Evolutionary conservation across 1,139 yeast genomes (phyloP).

Genomic region (Saccharomyces pastorianus): DNA sequence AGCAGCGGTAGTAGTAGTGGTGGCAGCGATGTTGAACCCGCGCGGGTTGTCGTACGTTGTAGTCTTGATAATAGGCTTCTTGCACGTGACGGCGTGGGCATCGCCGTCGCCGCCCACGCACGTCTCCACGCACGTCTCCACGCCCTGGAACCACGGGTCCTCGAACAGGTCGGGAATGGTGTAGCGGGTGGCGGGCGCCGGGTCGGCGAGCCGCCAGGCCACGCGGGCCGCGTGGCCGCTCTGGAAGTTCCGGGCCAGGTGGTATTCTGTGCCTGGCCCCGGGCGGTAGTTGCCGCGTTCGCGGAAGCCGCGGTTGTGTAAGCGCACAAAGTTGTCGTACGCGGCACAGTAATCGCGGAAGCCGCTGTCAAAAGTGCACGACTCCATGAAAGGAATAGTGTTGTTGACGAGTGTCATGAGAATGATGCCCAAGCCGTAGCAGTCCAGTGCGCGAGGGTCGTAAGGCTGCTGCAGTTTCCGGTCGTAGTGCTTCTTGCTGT

Average conservation of each 20-base stretch:
- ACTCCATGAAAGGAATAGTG: slow-evolving; percentile 51
- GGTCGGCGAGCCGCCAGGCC: slow-evolving; percentile 72
- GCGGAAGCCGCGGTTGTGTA: slow-evolving; percentile 45
- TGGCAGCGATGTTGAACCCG: slow-evolving; percentile 1
- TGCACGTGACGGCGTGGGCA: slow-evolving; percentile 9
- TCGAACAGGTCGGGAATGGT: slow-evolving; percentile 44
- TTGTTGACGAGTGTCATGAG: slow-evolving; percentile 52
- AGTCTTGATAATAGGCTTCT: slow-evolving; percentile 1
- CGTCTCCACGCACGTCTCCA: slow-evolving; percentile 62
- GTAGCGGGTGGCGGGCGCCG: slow-evolving; percentile 46
- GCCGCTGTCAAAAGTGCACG: slow-evolving; percentile 42
- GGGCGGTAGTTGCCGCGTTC: slow-evolving; percentile 36
- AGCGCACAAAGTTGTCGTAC: slow-evolving; percentile 42
- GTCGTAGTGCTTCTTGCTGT: slow-evolving; percentile 24
- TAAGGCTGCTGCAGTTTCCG: slow-evolving; percentile 36
- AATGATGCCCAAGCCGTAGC: slow-evolving; percentile 63
- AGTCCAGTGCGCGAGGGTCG: slow-evolving; percentile 61
- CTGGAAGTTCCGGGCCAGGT: slow-evolving; percentile 53
- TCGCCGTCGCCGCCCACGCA: too few relatives aligned
- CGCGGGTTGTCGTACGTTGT: slow-evolving; percentile 7
- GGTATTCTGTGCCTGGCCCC: slow-evolving; percentile 64
- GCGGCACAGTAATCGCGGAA: slow-evolving; percentile 50
- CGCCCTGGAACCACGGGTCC: slow-evolving; percentile 56
- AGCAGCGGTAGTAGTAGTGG: not conserved
- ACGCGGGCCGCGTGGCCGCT: slow-evolving; percentile 54